phyloP scores from a whole-genome alignment of 495 filamentous ascomycete species.

The Chlorociboria aeruginascens region DNA sequence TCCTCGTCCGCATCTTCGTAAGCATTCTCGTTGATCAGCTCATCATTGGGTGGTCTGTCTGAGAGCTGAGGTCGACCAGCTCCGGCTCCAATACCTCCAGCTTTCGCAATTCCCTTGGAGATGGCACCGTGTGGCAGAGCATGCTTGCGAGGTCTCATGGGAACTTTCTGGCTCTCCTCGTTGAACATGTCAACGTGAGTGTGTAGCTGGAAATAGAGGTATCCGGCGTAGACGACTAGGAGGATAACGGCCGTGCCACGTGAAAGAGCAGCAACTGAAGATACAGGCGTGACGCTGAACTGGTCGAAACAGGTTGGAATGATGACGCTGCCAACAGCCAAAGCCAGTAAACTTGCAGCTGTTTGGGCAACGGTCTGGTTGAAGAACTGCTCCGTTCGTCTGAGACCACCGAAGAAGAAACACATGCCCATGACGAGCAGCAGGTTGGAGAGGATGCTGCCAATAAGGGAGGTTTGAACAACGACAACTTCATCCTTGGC shows the following conservation, averaged over 20 bases:
- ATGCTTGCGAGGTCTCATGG: constrained; percentile 33
- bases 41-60: constrained; percentile 29
- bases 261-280: too few species aligned
- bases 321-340: constrained; percentile 70
- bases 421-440: constrained; percentile 88
- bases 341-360: constrained; percentile 66
- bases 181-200: constrained; percentile 68
- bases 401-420: constrained; percentile 80
- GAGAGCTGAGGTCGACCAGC: constrained; percentile 29
- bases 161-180: constrained; percentile 55
- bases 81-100: constrained; percentile 38
- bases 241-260: constrained; percentile 65
- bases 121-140: constrained; percentile 44
- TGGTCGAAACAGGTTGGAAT: constrained; percentile 79
- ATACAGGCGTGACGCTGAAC: too few species aligned
- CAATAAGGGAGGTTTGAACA: constrained; percentile 86
- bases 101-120: constrained; percentile 44
- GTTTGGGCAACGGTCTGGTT: constrained; percentile 92
- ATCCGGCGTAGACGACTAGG: constrained; percentile 63
- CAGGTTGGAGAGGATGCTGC: constrained; percentile 83
- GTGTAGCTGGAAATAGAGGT: constrained; percentile 73
- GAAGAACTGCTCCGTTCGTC: constrained; percentile 74
- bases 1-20: constrained; percentile 49
- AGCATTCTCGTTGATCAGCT: constrained; percentile 31
- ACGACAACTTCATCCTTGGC: constrained; percentile 63